These are phyloP conservation scores for Prosopis cineraria DNA, from an alignment of 306 rosid genomes.

Conservation along the genomic window DNA sequence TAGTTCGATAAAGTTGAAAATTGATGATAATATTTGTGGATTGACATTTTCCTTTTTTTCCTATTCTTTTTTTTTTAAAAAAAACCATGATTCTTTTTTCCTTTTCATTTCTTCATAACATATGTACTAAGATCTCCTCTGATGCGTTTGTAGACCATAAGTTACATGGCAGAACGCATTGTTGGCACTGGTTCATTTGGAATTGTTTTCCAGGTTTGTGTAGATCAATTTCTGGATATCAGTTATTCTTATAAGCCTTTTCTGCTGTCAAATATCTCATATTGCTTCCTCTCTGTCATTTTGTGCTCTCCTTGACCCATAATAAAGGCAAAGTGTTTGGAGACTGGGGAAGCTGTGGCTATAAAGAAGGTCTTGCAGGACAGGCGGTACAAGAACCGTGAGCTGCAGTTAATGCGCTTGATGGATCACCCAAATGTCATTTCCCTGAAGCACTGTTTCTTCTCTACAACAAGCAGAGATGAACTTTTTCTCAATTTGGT, in stretches of 20 bases:
- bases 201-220: constrained; percentile 78
- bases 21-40: constrained; percentile 17
- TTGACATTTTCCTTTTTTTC: background rate
- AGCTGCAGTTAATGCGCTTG: constrained; percentile 84
- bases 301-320: constrained; percentile 10
- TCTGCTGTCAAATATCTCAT: constrained; percentile 26
- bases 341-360: constrained; percentile 77
- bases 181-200: constrained; percentile 93
- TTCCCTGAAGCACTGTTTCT: constrained; percentile 84
- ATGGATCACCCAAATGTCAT: constrained; percentile 90
- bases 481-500: constrained; percentile 85
- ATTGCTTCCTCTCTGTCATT: background rate
- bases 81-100: background rate
- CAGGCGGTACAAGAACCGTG: constrained; percentile 78
- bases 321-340: constrained; percentile 81
- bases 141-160: constrained; percentile 66
- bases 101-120: background rate
- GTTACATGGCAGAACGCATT: constrained; percentile 95
- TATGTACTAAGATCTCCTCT: constrained; percentile 25
- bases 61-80: too few relatives aligned
- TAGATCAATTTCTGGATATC: constrained; percentile 3
- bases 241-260: constrained; percentile 6
- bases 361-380: constrained; percentile 91
- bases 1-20: constrained; percentile 11
- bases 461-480: constrained; percentile 75